A percentile compares a stretch with the other conserved stretches of the same genome.
Conservation (phyloP, 257 asterid species). For the Capsicum rhomboideum region DNA sequence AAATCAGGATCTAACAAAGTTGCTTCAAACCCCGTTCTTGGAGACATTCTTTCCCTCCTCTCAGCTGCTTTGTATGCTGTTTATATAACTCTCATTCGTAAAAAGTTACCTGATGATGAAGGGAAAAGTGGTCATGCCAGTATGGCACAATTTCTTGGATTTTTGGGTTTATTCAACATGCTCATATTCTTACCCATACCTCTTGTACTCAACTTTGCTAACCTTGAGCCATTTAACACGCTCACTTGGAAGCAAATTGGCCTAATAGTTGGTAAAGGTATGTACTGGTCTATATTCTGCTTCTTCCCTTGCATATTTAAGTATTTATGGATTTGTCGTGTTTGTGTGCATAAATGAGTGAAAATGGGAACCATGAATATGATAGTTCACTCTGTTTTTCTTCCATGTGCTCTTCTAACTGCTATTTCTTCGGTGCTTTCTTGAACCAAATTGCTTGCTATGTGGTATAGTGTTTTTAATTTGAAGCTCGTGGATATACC, state of each 20-base stretch:
- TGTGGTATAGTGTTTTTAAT: background rate
- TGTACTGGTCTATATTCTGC: background rate
- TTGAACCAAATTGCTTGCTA: background rate
- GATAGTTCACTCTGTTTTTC: background rate
- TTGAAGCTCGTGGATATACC: background rate
- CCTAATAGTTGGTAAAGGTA: constrained; percentile 90
- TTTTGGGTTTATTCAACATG: constrained; percentile 76
- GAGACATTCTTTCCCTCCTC: constrained; percentile 63
- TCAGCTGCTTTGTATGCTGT: constrained; percentile 82
- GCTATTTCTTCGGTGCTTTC: background rate
- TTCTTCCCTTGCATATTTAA: background rate
- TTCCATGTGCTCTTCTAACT: background rate
- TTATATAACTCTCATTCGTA: constrained; percentile 77
- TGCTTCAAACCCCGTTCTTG: constrained; percentile 65
- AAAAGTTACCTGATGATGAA: constrained; percentile 76
- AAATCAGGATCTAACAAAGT: constrained; percentile 32
- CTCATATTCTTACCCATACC: constrained; percentile 68
- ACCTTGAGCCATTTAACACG: constrained; percentile 46
- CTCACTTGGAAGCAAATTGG: constrained; percentile 67
- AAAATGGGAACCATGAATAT: background rate
- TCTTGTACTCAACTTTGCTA: constrained; percentile 42
- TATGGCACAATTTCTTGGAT: constrained; percentile 96
- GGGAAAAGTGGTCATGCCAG: constrained; percentile 48
- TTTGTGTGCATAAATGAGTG: background rate
- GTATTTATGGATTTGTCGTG: background rate